Base-by-base conservation (phyloP, 2,329 filamentous ascomycete genomes). In the Aspergillus transmontanensis region DNA sequence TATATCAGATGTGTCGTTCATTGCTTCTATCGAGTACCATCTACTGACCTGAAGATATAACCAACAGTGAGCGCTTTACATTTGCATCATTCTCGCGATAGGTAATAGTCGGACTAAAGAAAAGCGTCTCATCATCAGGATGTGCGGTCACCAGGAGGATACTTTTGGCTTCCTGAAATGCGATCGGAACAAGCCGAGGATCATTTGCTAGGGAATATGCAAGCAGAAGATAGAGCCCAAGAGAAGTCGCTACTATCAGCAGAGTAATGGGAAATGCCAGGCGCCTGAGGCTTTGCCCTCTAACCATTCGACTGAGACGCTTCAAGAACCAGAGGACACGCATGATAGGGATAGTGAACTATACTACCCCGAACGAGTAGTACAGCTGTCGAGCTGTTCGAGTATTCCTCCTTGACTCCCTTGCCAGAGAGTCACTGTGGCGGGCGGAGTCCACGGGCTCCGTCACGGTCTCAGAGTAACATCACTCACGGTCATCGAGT, bases 81-180 rank as follows among this genome's bases (percentile, higher is more conserved):
- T 57, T 34, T 7, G 62, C 56, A 23, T 70, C 64, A 5, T 63
- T 62, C 6, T 60, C 64, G 11, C 63, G 60, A 21, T 72, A 65
- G 3, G 72, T 56, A 19, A 73, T 69, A 16, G 66, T 71, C 1
- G 72, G 72, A 16, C 67, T 67, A 59, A 73, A 73, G 61, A 73
- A 73, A n/a, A 73, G 56, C 19, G 66, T 71, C 60, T 73, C 72
- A 43, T 73, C 72, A 56, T 73, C 69, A 4, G 69, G 69, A 51
- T 71, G 69, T 69, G 78, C 78, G 10, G 78, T 80, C 10, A 80
- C 76, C 36, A 80, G 69, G n/a, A 80, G 63, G 3, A 80, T 63
- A 63, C 74, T 79, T 36, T 71, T 73, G 14, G 77, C 73, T 53
- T 65, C 62, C 14, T 72, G 71, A 16, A 80, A 72, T 39, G 75